These are phyloP conservation scores for Alternaria gansuensis DNA, from an alignment of 2,329 filamentous ascomycete genomes.

Conservation along the genomic window DNA sequence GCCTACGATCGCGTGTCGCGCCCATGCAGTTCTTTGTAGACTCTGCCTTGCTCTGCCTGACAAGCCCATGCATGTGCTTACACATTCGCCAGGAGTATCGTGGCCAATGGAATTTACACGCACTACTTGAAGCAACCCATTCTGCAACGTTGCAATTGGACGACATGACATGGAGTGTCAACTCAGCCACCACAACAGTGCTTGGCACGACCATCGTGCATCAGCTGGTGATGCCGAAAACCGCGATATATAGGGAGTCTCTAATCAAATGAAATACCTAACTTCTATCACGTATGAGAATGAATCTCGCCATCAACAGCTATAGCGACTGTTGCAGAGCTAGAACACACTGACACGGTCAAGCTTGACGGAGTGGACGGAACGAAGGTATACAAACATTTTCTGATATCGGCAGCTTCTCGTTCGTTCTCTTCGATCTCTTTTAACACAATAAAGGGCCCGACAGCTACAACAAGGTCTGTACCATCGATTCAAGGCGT, in stretches of 20 bases:
- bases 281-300: neutral
- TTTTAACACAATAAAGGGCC: neutral
- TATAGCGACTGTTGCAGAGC: neutral
- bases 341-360: neutral
- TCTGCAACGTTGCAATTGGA: neutral
- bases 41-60: constrained; percentile 1
- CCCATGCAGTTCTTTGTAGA: neutral
- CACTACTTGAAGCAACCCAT: neutral
- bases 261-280: neutral
- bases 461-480: neutral
- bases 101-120: neutral
- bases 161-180: neutral
- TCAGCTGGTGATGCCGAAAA: neutral
- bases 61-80: neutral
- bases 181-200: constrained; percentile 25
- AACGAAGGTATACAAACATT: neutral
- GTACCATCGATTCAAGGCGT: neutral
- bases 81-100: neutral
- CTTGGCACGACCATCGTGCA: constrained; percentile 23
- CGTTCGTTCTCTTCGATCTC: neutral
- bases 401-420: neutral
- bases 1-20: neutral
- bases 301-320: neutral
- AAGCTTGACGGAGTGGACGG: neutral
- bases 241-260: neutral